These are phyloP conservation scores for Tetragonia tetragonoides DNA, from an alignment of 148 eudicot genomes.

Conservation along the genomic window DNA sequence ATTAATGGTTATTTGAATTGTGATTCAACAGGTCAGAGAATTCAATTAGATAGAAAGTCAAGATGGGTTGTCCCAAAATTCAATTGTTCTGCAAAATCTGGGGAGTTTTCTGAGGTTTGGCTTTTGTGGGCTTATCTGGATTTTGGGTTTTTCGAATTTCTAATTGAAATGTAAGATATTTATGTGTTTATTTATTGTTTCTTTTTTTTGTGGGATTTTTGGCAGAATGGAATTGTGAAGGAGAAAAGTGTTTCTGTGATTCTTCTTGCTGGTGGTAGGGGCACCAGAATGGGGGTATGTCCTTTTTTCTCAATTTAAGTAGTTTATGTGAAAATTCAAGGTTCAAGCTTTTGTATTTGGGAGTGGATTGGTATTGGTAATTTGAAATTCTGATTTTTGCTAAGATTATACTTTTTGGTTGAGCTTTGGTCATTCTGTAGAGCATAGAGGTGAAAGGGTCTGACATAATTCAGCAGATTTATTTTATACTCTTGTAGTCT, in stretches of 20 bases:
- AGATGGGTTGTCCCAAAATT: conserved; percentile 11
- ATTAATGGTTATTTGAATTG: neutral
- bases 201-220: conserved; percentile 4
- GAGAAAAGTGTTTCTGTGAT: conserved; percentile 84
- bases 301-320: conserved; percentile 4
- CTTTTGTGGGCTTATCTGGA: neutral
- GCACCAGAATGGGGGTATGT: conserved; percentile 92
- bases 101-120: conserved; percentile 14
- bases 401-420: neutral
- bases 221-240: conserved; percentile 56
- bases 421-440: neutral
- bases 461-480: neutral
- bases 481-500: neutral
- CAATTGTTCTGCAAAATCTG: conserved; percentile 19
- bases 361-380: neutral
- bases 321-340: neutral
- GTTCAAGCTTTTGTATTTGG: neutral
- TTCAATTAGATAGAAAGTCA: neutral
- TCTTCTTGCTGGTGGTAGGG: conserved; percentile 94
- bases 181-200: neutral
- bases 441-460: neutral
- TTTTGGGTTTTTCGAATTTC: neutral
- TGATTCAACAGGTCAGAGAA: conserved; percentile 4
- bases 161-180: neutral
- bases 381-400: neutral